A percentile compares a stretch with the other conserved stretches of the same genome.
These are phyloP conservation scores for Holtermannia corniformis DNA, from an alignment of 768 basidiomycete genomes.

Conservation along the genomic window DNA sequence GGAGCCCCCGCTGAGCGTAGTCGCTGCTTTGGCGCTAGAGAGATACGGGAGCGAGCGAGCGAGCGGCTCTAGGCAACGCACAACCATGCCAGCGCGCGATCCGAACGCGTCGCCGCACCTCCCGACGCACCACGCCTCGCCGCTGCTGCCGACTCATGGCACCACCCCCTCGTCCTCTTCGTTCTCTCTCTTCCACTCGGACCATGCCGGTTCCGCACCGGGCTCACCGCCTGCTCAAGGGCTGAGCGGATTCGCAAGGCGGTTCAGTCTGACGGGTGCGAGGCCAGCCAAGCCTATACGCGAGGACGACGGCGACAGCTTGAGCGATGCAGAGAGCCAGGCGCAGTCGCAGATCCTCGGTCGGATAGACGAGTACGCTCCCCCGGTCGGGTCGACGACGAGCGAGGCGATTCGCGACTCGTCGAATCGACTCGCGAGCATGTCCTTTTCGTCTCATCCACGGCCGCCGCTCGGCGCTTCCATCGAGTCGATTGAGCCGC, in stretches of 20 bases:
- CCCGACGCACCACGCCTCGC: slow-evolving; percentile 3
- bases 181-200: slow-evolving; percentile 9
- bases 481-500: background rate
- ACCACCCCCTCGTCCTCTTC: slow-evolving; percentile 10
- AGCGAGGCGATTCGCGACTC: slow-evolving; percentile 30
- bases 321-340: background rate
- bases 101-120: slow-evolving; percentile 30
- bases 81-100: slow-evolving; percentile 36
- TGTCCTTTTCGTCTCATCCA: slow-evolving; percentile 19
- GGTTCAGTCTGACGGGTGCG: background rate
- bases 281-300: background rate
- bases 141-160: slow-evolving; percentile 2
- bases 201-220: background rate
- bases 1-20: background rate
- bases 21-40: no score
- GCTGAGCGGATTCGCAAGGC: slow-evolving; percentile 1
- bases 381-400: slow-evolving; percentile 6
- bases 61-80: no score
- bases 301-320: background rate
- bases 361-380: background rate
- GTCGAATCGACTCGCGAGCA: slow-evolving; percentile 31
- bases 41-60: no score
- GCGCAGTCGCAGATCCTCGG: background rate
- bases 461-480: slow-evolving; percentile 11
- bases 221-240: slow-evolving; percentile 7